Evolutionary conservation across 495 filamentous ascomycete species (phyloP).

Genomic region (Massariosphaeria phaeospora): DNA sequence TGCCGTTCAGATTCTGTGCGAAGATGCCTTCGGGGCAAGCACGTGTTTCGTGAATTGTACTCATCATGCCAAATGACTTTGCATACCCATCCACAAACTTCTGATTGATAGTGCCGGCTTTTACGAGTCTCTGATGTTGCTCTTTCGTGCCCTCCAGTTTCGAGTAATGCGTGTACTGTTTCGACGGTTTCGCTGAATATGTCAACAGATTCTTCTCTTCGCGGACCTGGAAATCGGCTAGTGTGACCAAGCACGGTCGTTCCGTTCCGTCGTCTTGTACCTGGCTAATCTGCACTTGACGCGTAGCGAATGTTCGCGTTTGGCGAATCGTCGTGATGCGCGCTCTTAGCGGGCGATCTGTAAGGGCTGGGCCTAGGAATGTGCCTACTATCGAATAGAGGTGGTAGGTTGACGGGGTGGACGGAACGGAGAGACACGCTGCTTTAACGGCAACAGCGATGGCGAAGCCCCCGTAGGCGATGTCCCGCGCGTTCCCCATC

Average conservation of each 20-base stretch:
- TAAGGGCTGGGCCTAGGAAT: constrained; percentile 31
- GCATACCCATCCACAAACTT: not conserved
- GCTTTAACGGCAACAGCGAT: constrained; percentile 21
- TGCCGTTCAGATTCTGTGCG: constrained; percentile 18
- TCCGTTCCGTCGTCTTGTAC: constrained; percentile 2
- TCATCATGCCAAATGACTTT: constrained; percentile 1
- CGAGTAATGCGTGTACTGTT: constrained; percentile 2
- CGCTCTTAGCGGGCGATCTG: constrained; percentile 14
- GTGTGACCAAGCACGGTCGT: constrained; percentile 11
- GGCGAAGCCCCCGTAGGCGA: constrained; percentile 33
- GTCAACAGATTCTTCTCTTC: constrained; percentile 10
- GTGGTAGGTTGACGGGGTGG: constrained; percentile 7
- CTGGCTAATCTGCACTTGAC: constrained; percentile 27
- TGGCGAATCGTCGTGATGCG: constrained; percentile 15
- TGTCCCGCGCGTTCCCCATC: constrained; percentile 25
- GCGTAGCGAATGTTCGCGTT: constrained; percentile 31
- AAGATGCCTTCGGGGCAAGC: constrained; percentile 26
- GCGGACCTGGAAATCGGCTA: constrained; percentile 30
- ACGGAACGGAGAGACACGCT: constrained; percentile 11
- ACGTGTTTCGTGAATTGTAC: constrained; percentile 8
- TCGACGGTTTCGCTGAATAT: constrained; percentile 20
- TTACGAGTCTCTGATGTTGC: not conserved
- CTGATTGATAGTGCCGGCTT: constrained; percentile 10
- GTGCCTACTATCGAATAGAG: constrained; percentile 27
- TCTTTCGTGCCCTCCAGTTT: not conserved